These are phyloP conservation scores for Globisporangium spiculum DNA, from an alignment of 352 stramenopile species.

Conservation along the genomic window DNA sequence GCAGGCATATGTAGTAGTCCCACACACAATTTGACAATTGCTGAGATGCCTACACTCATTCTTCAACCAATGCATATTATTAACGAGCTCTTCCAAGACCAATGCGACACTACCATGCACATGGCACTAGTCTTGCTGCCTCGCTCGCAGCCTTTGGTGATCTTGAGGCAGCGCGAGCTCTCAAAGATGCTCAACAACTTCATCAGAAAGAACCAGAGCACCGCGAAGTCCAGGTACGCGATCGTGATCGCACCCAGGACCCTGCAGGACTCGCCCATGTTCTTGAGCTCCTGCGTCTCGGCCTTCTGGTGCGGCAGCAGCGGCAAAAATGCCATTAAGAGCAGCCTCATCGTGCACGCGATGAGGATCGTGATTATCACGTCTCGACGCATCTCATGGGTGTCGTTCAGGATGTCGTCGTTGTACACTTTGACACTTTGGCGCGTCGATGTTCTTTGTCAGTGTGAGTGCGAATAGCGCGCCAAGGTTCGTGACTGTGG, in stretches of 20 bases:
- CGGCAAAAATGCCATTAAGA: neutral
- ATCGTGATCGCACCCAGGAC: neutral
- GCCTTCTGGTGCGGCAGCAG: neutral
- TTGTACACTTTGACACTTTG: neutral
- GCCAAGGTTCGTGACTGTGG: neutral
- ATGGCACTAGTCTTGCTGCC: neutral
- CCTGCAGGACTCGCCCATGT: neutral
- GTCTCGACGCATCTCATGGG: neutral
- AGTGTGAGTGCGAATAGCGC: neutral
- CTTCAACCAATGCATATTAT: no score
- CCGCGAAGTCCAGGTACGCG: neutral
- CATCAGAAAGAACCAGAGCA: neutral
- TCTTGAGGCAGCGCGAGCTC: slow-evolving; percentile 1
- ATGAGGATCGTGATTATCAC: neutral
- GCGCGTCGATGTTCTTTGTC: neutral
- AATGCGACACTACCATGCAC: no score
- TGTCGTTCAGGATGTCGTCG: neutral
- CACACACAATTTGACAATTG: no score
- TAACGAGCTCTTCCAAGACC: no score
- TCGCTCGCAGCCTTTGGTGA: neutral
- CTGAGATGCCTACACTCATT: no score
- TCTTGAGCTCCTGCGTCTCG: neutral
- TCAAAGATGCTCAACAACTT: neutral
- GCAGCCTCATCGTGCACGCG: neutral
- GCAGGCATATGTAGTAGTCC: no score